Conservation (phyloP, 176 grass and related monocot genomes). For the Saccharum spontaneum region DNA sequence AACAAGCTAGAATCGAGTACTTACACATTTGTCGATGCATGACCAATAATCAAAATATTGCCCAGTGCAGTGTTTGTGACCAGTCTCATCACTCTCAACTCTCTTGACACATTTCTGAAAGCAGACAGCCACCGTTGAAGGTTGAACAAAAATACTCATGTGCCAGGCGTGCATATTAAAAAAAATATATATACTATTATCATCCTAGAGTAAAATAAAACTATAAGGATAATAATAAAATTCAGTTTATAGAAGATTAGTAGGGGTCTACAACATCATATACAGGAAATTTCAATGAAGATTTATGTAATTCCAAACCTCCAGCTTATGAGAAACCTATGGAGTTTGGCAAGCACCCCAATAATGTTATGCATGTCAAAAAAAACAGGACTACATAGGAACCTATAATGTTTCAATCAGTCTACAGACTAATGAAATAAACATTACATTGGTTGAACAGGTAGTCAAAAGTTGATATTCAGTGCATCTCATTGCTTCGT, state of each 20-base stretch:
- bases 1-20: conserved; percentile 14
- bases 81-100: conserved; percentile 54
- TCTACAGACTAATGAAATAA: not conserved
- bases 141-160: not conserved
- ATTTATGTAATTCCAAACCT: conserved; percentile 10
- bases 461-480: not conserved
- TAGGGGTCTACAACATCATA: not conserved
- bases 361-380: not conserved
- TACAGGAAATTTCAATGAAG: not conserved
- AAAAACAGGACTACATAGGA: not conserved
- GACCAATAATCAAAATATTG: conserved; percentile 76
- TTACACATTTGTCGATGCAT: conserved; percentile 70
- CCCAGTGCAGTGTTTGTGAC: conserved; percentile 74
- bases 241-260: not conserved
- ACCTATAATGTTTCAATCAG: not conserved
- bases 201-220: not conserved
- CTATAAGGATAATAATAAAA: not conserved
- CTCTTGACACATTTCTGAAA: conserved; percentile 67
- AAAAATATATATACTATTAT: not conserved
- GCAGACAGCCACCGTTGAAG: not conserved
- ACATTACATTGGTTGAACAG: not conserved
- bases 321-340: not conserved
- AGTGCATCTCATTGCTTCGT: not conserved
- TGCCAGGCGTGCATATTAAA: not conserved
- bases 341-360: not conserved